Conservation (phyloP, 225 moss, liverwort and hornwort species). For the Takakia lepidozioides region DNA sequence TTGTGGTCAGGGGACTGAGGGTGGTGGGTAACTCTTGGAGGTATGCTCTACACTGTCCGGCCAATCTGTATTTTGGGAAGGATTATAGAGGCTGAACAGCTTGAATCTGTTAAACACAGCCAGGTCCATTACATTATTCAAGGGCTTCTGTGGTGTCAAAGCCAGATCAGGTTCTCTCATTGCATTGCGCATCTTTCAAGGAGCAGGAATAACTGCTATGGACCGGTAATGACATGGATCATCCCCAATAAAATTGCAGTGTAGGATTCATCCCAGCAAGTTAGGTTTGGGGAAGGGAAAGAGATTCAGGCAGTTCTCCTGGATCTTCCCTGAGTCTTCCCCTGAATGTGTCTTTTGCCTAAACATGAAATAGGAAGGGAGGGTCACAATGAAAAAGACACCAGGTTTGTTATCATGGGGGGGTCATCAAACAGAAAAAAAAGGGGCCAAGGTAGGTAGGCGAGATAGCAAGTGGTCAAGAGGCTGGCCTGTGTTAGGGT, state of each 20-base stretch:
- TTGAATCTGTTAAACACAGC: slow-evolving; percentile 63
- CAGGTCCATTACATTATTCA: slow-evolving; percentile 29
- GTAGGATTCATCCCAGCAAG: slow-evolving; percentile 16
- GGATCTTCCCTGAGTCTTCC: no score
- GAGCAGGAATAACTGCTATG: slow-evolving; percentile 28
- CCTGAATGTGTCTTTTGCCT: no score
- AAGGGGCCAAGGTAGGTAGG: slow-evolving; percentile 42
- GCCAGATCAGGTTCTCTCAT: slow-evolving; percentile 22
- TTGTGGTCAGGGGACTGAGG: slow-evolving; percentile 44
- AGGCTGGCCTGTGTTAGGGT: slow-evolving; percentile 11
- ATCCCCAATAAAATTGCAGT: slow-evolving; percentile 22
- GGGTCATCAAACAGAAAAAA: no score
- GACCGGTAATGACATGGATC: no score
- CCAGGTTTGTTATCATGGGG: slow-evolving; percentile 34
- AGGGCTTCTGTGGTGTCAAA: slow-evolving; percentile 31
- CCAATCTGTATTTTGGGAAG: slow-evolving; percentile 81
- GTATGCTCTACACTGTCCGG: slow-evolving; percentile 54
- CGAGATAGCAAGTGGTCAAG: no score
- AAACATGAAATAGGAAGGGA: no score
- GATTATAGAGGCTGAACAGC: slow-evolving; percentile 53
- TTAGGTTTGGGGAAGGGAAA: no score
- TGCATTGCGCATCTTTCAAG: no score
- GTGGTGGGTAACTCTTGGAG: slow-evolving; percentile 53
- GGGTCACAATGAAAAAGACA: slow-evolving; percentile 28
- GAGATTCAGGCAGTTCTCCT: no score